Evolutionary conservation across 2,329 filamentous ascomycete species (phyloP).

Genomic region (Endocalyx cinctus): DNA sequence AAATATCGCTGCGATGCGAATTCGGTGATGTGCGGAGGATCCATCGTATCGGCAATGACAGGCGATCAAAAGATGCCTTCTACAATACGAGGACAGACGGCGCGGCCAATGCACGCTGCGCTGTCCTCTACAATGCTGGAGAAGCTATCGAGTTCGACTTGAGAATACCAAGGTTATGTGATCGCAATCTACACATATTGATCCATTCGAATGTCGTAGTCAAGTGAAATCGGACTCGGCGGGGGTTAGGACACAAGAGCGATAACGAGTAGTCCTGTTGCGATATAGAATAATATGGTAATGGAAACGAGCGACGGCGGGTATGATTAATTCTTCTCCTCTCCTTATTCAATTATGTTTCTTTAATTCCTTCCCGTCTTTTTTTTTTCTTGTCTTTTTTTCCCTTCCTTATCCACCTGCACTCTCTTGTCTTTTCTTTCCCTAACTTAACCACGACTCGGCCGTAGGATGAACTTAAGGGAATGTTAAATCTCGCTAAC

Average conservation of each 20-base stretch:
- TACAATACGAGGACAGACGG: constrained; percentile 18
- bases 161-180: constrained; percentile 17
- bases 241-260: too few species aligned
- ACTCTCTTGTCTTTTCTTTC: too few species aligned
- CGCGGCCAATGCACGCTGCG: constrained; percentile 18
- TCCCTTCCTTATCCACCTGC: background rate
- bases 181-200: constrained; percentile 28
- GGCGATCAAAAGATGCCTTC: too few species aligned
- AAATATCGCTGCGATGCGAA: constrained; percentile 64
- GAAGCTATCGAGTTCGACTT: constrained; percentile 20
- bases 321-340: background rate
- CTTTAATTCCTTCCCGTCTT: too few species aligned
- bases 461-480: too few species aligned
- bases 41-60: constrained; percentile 52
- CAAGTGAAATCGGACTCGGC: too few species aligned
- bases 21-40: constrained; percentile 59
- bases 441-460: too few species aligned
- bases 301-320: constrained; percentile 11
- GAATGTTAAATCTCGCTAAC: constrained; percentile 15
- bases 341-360: too few species aligned
- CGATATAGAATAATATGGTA: too few species aligned
- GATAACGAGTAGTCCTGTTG: too few species aligned
- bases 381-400: too few species aligned
- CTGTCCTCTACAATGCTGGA: constrained; percentile 22
- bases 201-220: constrained; percentile 23